A percentile compares a stretch with the other conserved stretches of the same genome.
These are phyloP conservation scores for Thyridium curvatum DNA, from an alignment of 2,329 filamentous ascomycete genomes.

Conservation along the genomic window DNA sequence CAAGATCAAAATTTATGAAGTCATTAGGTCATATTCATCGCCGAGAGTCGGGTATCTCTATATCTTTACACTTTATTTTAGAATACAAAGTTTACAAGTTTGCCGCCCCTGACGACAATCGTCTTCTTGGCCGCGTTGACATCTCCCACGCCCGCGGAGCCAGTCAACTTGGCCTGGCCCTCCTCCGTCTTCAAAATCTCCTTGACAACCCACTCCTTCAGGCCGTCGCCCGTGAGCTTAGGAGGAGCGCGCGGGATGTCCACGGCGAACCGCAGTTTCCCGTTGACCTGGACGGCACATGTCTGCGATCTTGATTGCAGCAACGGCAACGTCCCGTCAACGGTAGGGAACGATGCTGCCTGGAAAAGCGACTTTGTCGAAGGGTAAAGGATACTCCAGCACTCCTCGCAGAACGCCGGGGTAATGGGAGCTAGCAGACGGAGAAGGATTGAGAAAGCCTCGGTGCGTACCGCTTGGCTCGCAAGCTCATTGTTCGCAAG, in stretches of 20 bases:
- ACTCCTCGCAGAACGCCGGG: constrained; percentile 76
- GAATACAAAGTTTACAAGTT: constrained; percentile 69
- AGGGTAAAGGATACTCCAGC: constrained; percentile 57
- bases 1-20: too few relatives aligned
- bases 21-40: too few relatives aligned
- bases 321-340: constrained; percentile 43
- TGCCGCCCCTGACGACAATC: constrained; percentile 61
- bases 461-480: constrained; percentile 35
- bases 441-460: constrained; percentile 51
- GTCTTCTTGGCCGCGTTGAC: constrained; percentile 52
- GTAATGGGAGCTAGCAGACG: constrained; percentile 73
- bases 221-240: constrained; percentile 31
- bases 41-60: constrained; percentile 2
- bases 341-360: constrained; percentile 50
- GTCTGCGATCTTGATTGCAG: constrained; percentile 42
- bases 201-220: constrained; percentile 53
- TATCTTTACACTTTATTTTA: constrained; percentile 15
- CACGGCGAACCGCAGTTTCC: constrained; percentile 66
- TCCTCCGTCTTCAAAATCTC: constrained; percentile 56
- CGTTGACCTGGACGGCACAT: constrained; percentile 73
- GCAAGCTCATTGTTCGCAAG: constrained; percentile 41
- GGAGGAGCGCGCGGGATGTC: constrained; percentile 49
- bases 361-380: constrained; percentile 30
- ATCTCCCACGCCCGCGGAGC: constrained; percentile 32
- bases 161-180: constrained; percentile 49